Evolutionary conservation across 108 stramenopile species (phyloP).

Genomic region (Cyclotella choctawhatcheeana): DNA sequence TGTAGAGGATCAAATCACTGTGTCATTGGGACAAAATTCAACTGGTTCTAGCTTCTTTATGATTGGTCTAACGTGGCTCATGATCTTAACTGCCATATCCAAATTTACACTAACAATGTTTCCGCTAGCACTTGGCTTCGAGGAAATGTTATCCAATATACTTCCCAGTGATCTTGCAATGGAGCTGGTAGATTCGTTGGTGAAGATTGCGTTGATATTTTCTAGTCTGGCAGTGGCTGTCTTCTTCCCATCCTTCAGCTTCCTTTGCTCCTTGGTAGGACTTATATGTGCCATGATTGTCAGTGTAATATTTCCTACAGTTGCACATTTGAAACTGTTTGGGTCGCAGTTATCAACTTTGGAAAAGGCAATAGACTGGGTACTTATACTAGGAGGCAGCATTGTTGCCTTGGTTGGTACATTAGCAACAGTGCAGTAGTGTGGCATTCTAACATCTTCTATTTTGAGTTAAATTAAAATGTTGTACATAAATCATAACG

Average conservation of each 20-base stretch:
- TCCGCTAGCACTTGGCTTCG: conserved; percentile 83
- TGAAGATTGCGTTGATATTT: conserved; percentile 67
- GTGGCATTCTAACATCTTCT: no score
- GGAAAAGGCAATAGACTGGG: conserved; percentile 46
- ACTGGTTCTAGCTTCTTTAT: conserved; percentile 53
- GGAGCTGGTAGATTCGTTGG: conserved; percentile 55
- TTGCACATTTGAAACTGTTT: conserved; percentile 75
- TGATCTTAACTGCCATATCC: conserved; percentile 82
- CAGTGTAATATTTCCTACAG: conserved; percentile 77
- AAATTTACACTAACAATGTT: conserved; percentile 86
- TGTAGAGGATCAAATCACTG: conserved; percentile 82
- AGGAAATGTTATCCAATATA: conserved; percentile 75
- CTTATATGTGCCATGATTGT: conserved; percentile 85
- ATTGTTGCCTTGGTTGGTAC: conserved; percentile 69
- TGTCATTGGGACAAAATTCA: conserved; percentile 68
- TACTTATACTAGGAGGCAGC: conserved; percentile 46
- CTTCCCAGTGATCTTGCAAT: conserved; percentile 65
- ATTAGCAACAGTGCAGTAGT: conserved; percentile 37
- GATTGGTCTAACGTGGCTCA: conserved; percentile 75
- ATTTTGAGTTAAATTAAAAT: no score
- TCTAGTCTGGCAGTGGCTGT: conserved; percentile 66
- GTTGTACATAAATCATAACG: no score
- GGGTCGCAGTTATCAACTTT: conserved; percentile 50
- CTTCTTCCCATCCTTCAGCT: conserved; percentile 80
- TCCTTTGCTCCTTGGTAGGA: conserved; percentile 76